Base-by-base conservation (phyloP, 371 early-diverging fungal genomes). In the Sporodiniella umbellata region DNA sequence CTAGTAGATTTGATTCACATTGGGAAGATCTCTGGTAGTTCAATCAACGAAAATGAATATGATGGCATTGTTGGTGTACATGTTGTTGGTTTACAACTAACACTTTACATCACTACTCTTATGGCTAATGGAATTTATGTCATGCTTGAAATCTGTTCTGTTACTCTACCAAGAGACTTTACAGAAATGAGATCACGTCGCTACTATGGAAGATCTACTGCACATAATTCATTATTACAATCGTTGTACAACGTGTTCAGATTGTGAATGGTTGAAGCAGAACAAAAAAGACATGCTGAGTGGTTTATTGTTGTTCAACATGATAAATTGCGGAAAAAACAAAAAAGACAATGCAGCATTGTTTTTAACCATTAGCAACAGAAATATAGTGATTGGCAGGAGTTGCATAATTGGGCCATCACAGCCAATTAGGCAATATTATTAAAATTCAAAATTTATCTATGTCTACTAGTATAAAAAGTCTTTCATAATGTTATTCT, bases 11-110 rank as follows among this genome's bases (percentile, higher is more conserved):
- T n/a, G n/a, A n/a, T n/a, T n/a, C n/a, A n/a, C n/a, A n/a, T n/a
- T n/a, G n/a, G n/a, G n/a, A n/a, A n/a, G n/a, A n/a, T n/a, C n/a
- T 46, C 47, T 28, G 39, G 33, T 22, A 30, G 47, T 15, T 53
- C 46, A 19, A 53, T 53, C 33, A 40, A 46, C 40, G 39, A 11
- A 7, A 46, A 53, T 31, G 21, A 23, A 15, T 53, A 39, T 39
- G 45, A 53, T 28, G 54, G 47, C 8, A 33, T 53, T 17, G 40
- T 53, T 53, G 54, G 47, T 53, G 22, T 54, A 44, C 53, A 45
- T 15, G 53, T 17, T 52, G 45, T 52, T 28, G 39, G 53, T 45
- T 28, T 28, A 28, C 10, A 28, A 28, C 10, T 10, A 28, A 28
- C 30, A 28, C 10, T 28, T 10, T 28, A 28, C 10, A 28, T 28